Conservation (phyloP, 1,284 basidiomycete genomes). For the Papiliotrema nemorosa region DNA sequence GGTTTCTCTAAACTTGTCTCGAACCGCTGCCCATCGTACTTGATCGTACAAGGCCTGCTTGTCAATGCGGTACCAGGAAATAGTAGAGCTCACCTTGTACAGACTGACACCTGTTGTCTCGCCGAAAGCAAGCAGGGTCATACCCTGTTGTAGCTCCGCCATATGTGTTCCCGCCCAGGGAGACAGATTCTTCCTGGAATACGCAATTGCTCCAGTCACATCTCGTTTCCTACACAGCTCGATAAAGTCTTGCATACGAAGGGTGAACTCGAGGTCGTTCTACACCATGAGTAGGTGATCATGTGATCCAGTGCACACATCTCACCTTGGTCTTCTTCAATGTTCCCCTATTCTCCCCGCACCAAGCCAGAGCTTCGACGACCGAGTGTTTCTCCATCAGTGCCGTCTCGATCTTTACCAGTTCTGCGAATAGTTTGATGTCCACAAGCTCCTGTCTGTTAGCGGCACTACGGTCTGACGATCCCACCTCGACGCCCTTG, state of each 20-base stretch:
- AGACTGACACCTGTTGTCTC: slow-evolving; percentile 40
- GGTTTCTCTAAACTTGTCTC: slow-evolving; percentile 72
- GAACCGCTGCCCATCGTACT: slow-evolving; percentile 69
- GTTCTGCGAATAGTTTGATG: slow-evolving; percentile 85
- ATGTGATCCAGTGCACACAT: not conserved
- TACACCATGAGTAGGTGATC: slow-evolving; percentile 45
- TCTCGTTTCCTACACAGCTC: slow-evolving; percentile 75
- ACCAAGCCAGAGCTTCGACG: slow-evolving; percentile 87
- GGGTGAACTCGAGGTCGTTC: slow-evolving; percentile 93
- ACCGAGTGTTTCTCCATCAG: slow-evolving; percentile 68
- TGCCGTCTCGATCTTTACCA: slow-evolving; percentile 76
- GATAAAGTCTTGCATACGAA: slow-evolving; percentile 93
- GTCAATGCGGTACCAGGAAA: not conserved
- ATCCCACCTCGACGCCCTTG: slow-evolving; percentile 40
- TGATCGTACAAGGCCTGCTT: slow-evolving; percentile 73
- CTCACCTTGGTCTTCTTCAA: slow-evolving; percentile 81
- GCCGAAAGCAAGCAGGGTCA: slow-evolving; percentile 69
- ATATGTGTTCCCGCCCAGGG: slow-evolving; percentile 78
- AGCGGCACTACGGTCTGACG: not conserved
- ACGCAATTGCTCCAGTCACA: slow-evolving; percentile 73
- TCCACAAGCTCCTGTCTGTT: slow-evolving; percentile 70
- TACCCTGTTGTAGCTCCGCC: slow-evolving; percentile 69
- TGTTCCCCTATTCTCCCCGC: slow-evolving; percentile 89
- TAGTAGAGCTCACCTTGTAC: slow-evolving; percentile 42
- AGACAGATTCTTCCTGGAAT: slow-evolving; percentile 75